Percentiles rank a stretch among this genome's conserved stretches.
Conservation (phyloP, 306 rosid genomes). For the Dalbergia cochinchinensis region DNA sequence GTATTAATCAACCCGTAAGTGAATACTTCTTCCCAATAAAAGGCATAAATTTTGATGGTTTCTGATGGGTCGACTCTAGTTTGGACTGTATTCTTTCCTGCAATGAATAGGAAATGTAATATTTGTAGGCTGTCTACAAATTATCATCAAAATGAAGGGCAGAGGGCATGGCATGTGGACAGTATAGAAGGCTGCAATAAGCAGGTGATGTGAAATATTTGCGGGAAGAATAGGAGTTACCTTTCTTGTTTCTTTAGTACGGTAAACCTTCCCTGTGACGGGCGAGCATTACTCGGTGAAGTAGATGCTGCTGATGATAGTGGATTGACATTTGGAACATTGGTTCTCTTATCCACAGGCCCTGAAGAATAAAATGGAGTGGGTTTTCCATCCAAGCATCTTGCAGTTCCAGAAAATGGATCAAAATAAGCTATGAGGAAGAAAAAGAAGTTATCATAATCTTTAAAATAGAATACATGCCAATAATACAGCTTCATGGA, state of each 20-base stretch:
- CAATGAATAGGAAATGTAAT: neutral
- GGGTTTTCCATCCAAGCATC: constrained; percentile 77
- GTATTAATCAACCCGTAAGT: constrained; percentile 56
- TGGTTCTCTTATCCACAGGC: constrained; percentile 49
- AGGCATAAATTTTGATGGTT: constrained; percentile 69
- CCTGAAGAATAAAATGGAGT: constrained; percentile 40
- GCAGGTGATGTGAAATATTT: neutral
- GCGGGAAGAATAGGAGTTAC: constrained; percentile 40
- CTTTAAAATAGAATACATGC: neutral
- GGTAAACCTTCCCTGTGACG: constrained; percentile 62
- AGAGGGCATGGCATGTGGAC: too few species aligned
- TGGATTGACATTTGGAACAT: neutral
- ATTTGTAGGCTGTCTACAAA: neutral
- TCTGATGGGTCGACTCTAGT: constrained; percentile 56
- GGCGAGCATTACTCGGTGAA: constrained; percentile 50
- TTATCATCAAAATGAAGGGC: neutral
- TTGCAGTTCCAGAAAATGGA: constrained; percentile 69
- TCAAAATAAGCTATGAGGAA: constrained; percentile 55
- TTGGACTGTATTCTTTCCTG: constrained; percentile 60
- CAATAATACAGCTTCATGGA: neutral
- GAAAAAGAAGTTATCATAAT: constrained; percentile 5
- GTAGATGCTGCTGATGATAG: constrained; percentile 54
- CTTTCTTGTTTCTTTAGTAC: constrained; percentile 56
- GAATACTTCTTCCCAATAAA: constrained; percentile 74
- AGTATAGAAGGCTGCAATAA: too few species aligned